Evolutionary conservation across 495 filamentous ascomycete species (phyloP).

Genomic region (Pseudevernia furfuracea): DNA sequence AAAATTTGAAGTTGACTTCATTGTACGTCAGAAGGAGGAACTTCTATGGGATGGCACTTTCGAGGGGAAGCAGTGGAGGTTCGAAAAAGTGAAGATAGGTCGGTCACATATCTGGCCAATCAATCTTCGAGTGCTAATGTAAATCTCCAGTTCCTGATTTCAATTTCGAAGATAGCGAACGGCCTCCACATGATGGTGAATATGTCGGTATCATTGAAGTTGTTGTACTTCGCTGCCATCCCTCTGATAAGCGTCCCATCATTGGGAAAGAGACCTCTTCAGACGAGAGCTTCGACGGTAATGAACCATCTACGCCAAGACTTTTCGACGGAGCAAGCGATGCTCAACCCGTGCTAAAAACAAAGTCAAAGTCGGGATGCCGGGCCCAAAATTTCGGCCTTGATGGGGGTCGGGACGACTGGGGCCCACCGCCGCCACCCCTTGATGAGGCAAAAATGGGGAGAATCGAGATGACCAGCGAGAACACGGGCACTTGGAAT

Average conservation of each 20-base stretch:
- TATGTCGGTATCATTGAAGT: conserved; percentile 44
- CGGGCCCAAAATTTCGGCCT: conserved; percentile 2
- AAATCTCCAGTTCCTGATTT: conserved; percentile 12
- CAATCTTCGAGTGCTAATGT: conserved; percentile 1
- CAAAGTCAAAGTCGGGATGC: background rate
- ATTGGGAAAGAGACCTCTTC: background rate
- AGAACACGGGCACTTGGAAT: conserved; percentile 8
- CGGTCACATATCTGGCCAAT: conserved; percentile 4
- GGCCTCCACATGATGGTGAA: conserved; percentile 28
- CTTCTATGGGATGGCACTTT: conserved; percentile 31
- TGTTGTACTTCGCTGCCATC: conserved; percentile 36
- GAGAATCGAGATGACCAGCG: conserved; percentile 6
- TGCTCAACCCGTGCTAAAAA: background rate
- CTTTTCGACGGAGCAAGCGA: conserved; percentile 12
- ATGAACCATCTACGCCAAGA: background rate
- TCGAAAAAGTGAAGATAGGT: conserved; percentile 38
- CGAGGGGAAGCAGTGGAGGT: conserved; percentile 38
- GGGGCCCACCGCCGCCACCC: background rate
- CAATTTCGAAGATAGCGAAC: conserved; percentile 15
- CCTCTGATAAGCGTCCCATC: background rate
- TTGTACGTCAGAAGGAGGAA: conserved; percentile 41
- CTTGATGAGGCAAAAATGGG: background rate
- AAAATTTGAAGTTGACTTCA: conserved; percentile 34
- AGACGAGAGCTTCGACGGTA: conserved; percentile 2
- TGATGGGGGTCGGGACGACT: conserved; percentile 11